A percentile compares a stretch with the other conserved stretches of the same genome.
These are phyloP conservation scores for Saitozyma podzolica DNA, from an alignment of 768 basidiomycete species.

Conservation along the genomic window DNA sequence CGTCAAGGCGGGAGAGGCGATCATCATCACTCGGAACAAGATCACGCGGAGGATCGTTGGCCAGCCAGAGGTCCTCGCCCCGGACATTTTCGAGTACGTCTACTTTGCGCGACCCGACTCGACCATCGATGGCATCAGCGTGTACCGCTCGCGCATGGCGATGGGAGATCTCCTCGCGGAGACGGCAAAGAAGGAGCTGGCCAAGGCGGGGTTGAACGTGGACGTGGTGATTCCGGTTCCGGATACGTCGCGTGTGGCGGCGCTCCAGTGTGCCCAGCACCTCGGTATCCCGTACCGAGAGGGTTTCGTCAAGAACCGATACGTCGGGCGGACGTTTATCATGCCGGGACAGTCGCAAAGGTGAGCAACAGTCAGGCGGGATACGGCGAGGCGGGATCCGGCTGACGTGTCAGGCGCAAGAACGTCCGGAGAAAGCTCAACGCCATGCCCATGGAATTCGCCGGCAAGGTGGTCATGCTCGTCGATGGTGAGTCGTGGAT, in stretches of 20 bases:
- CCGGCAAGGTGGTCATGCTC: conserved; percentile 83
- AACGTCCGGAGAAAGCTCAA: conserved; percentile 94
- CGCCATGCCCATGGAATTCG: conserved; percentile 97
- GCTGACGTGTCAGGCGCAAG: conserved; percentile 64
- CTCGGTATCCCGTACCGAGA: conserved; percentile 89
- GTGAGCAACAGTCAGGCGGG: conserved; percentile 52
- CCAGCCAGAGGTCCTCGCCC: conserved; percentile 68
- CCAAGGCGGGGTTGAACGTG: conserved; percentile 57
- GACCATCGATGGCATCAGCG: conserved; percentile 93
- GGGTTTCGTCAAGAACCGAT: conserved; percentile 98
- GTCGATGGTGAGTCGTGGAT: conserved; percentile 77
- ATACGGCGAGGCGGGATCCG: background rate
- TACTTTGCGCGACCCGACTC: conserved; percentile 98
- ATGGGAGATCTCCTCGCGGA: conserved; percentile 96
- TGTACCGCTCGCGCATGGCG: conserved; percentile 96
- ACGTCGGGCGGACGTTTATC: conserved; percentile 97
- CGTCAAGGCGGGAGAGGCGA: conserved; percentile 84
- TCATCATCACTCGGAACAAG: conserved; percentile 84
- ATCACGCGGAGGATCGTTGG: conserved; percentile 75
- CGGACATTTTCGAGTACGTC: conserved; percentile 98
- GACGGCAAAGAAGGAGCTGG: conserved; percentile 74
- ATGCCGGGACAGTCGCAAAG: conserved; percentile 99
- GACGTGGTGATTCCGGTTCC: conserved; percentile 98
- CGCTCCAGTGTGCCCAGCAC: conserved; percentile 89
- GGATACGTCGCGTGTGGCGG: conserved; percentile 94